Evolutionary conservation across 192 early-diverging fungal genomes (phyloP).

Genomic region (Podila epigama): DNA sequence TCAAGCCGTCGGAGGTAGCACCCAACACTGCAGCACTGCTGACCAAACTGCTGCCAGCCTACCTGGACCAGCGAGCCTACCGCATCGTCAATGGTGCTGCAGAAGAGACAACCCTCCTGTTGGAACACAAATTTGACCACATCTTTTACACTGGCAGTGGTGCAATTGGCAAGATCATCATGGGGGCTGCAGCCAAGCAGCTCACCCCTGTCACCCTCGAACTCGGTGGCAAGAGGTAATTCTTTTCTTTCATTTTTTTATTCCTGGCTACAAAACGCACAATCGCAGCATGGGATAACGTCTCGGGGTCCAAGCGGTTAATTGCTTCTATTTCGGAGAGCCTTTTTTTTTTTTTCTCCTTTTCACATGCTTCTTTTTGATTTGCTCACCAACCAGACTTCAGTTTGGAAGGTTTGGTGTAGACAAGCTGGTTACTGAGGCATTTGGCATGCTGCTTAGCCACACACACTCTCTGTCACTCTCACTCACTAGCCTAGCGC

Average conservation of each 20-base stretch:
- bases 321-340: slow-evolving; percentile 2
- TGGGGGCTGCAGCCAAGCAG: slow-evolving; percentile 84
- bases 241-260: no score
- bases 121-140: slow-evolving; percentile 85
- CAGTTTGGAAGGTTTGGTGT: background rate
- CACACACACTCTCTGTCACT: background rate
- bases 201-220: slow-evolving; percentile 92
- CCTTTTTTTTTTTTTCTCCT: background rate
- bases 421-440: background rate
- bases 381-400: background rate
- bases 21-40: slow-evolving; percentile 69
- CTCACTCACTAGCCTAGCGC: no score
- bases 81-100: slow-evolving; percentile 82
- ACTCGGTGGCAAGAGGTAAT: slow-evolving; percentile 89
- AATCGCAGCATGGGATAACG: background rate
- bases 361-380: slow-evolving; percentile 1
- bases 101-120: slow-evolving; percentile 76
- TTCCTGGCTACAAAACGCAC: background rate
- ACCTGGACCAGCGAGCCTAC: slow-evolving; percentile 74
- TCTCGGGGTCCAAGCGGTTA: background rate
- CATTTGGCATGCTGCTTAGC: no score
- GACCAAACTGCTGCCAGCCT: slow-evolving; percentile 71
- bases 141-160: slow-evolving; percentile 94
- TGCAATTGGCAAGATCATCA: slow-evolving; percentile 82
- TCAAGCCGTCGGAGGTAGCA: slow-evolving; percentile 89